These are phyloP conservation scores for Paecilomyces formosus DNA, from an alignment of 2,329 filamentous ascomycete species.

Conservation along the genomic window DNA sequence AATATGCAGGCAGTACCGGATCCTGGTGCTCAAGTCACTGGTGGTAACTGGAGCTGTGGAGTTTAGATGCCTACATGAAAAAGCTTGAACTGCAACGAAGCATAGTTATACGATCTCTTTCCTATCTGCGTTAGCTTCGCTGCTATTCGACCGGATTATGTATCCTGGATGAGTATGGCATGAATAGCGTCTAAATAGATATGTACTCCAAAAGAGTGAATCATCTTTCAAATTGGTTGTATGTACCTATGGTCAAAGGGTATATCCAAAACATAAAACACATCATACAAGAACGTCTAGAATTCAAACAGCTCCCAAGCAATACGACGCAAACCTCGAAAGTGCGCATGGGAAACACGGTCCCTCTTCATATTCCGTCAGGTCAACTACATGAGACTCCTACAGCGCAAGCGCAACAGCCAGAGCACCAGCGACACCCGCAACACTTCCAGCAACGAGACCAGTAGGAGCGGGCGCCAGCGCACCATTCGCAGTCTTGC, in stretches of 20 bases:
- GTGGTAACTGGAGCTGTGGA: neutral
- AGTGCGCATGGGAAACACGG: neutral
- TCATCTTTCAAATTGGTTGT: no score
- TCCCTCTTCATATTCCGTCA: neutral
- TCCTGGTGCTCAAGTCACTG: neutral
- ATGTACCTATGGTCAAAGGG: no score
- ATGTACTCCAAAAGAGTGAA: neutral
- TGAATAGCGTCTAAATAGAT: neutral
- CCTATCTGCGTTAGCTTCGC: neutral
- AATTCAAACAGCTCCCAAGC: no score
- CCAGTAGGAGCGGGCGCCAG: slow-evolving; percentile 13
- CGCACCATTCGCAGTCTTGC: slow-evolving; percentile 5
- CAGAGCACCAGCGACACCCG: slow-evolving; percentile 14
- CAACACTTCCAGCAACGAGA: slow-evolving; percentile 10
- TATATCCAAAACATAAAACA: no score
- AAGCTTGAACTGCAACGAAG: neutral
- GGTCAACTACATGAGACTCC: no score
- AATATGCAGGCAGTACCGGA: neutral
- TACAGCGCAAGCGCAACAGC: slow-evolving; percentile 17
- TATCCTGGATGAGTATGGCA: neutral
- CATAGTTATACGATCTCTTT: neutral
- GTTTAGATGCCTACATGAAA: neutral
- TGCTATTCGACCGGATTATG: neutral
- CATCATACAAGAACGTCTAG: no score
- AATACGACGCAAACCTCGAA: neutral